Evolutionary conservation across 2,329 filamentous ascomycete genomes (phyloP), one percentile per base, ranked within the genome.

Genomic region (Balansia obtecta): DNA sequence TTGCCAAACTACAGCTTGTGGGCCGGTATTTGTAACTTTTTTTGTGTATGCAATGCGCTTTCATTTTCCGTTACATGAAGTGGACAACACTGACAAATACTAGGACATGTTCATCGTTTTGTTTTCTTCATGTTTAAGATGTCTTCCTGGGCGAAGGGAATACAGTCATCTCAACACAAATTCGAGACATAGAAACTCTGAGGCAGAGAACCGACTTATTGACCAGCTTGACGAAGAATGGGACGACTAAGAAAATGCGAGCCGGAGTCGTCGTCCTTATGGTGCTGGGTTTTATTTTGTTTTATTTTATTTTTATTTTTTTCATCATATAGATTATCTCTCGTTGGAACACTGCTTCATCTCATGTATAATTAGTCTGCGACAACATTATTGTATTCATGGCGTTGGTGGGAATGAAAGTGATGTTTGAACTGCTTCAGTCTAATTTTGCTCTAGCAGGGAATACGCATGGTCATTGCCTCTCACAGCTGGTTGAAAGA

Each of bases 201-300:
- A 96, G 52, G 90, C 89, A 50, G 93, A 97, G 69, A 96, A 97
- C 66, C 74, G 89, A 55, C 70, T 97, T 59, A 97, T 98, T 65
- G 91, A 97, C 65, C 88, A 96, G 67, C 74, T 96, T 53, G 93
- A 97, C 61, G 91, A 97, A 66, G 90, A 96, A 64, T 97, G 91
- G 91, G 90, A 96, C 59, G 90, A 95, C 55, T 83, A 60, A 49
- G 10, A 4, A 10, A 46, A 13, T 5, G 38, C 30, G 34, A 40
- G 34, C 40, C 40, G 40, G 12, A 13, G 9, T 27, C 15, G 12
- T 11, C 11, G 22, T 42, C n/a, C 39, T 22, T 27, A 20, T 2
- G 12, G 13, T 18, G 12, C 18, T 6, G 7, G 20, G 11, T 18
- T 45, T n/a, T n/a, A n/a, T n/a, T n/a, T n/a, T n/a, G n/a, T n/a